Base-by-base conservation (phyloP, 345 rosid genomes). In the Mangifera indica region DNA sequence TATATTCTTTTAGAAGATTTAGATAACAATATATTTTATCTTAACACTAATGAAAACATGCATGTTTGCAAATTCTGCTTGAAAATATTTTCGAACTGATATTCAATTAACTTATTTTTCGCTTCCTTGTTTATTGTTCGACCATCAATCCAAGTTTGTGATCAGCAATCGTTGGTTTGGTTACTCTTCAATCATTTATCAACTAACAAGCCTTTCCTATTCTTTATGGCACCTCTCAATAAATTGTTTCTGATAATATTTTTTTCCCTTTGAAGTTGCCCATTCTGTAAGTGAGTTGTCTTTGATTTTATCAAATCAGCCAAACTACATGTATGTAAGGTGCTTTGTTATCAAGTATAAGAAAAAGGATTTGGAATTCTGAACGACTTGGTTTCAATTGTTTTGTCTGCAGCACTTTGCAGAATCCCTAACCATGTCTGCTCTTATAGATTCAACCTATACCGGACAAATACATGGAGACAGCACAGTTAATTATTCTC, bases 341-440 rank as follows among this genome's bases (percentile, higher is more conserved):
- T 14, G 15, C 15, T 49, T 49, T 49, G n/a, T n/a, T n/a, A n/a
- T n/a, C 14, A 18, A 53, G 49, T 37, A 6, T 53, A 12, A 13
- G 71, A 34, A 52, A 53, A 3, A 53, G 26, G 4, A 18, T 53
- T 9, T 11, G 1, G 0, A 21, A 11, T 59, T 20, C 15, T 7
- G 3, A 70, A 9, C 0, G 11, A 10, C 29, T 34, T 70, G 45
- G 71, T 32, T 29, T 32, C 5, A 4, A 24, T 57, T 42, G 63
- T 10, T n/a, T n/a, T 42, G 53, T 29, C 45, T 57, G 21, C 54
- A 57, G 62, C 63, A 42, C 22, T 71, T n/a, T 60, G 59, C 7
- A 14, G 57, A 60, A 20, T n/a, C 32, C 17, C 32, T 46, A 48
- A 71, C 66, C 45, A n/a, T n/a, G n/a, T n/a, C n/a, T n/a, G n/a